Percentiles rank a stretch among this genome's conserved stretches.
These are phyloP conservation scores for Cladosporium velox DNA, from an alignment of 2,329 filamentous ascomycete species.

Conservation along the genomic window DNA sequence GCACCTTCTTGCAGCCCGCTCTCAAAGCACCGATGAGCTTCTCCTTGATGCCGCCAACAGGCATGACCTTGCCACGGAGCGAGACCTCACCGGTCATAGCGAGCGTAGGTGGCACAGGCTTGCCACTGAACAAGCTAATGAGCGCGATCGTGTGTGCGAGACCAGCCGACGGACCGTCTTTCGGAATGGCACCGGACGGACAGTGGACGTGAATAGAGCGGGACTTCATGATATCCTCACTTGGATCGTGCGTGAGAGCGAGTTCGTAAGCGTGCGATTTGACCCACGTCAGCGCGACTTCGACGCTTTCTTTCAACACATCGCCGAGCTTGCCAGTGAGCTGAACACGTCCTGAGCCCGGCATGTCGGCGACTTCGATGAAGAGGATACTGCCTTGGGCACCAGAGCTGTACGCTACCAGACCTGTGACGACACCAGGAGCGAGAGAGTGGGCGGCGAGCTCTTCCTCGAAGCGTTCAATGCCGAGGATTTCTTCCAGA, in stretches of 20 bases:
- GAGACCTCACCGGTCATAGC: slow-evolving; percentile 88
- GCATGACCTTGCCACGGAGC: slow-evolving; percentile 84
- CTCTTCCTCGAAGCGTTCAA: slow-evolving; percentile 92
- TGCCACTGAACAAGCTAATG: slow-evolving; percentile 84
- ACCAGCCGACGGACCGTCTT: slow-evolving; percentile 82
- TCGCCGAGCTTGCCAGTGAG: slow-evolving; percentile 95
- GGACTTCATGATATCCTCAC: slow-evolving; percentile 93
- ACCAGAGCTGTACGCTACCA: slow-evolving; percentile 91
- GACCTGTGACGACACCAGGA: slow-evolving; percentile 90
- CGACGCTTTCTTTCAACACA: slow-evolving; percentile 94
- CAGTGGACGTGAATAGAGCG: slow-evolving; percentile 95
- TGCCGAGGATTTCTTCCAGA: slow-evolving; percentile 86
- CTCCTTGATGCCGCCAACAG: slow-evolving; percentile 97
- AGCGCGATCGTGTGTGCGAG: slow-evolving; percentile 92
- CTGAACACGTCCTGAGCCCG: slow-evolving; percentile 86
- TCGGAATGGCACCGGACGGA: slow-evolving; percentile 90
- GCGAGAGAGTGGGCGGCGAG: slow-evolving; percentile 80
- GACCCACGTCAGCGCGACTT: slow-evolving; percentile 95
- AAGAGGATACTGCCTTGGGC: slow-evolving; percentile 96
- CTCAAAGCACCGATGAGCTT: slow-evolving; percentile 93
- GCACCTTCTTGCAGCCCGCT: slow-evolving; percentile 90
- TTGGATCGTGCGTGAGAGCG: slow-evolving; percentile 75
- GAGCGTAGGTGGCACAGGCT: slow-evolving; percentile 83
- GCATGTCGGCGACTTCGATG: slow-evolving; percentile 98
- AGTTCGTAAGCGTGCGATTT: slow-evolving; percentile 93